Percentiles rank a stretch among this genome's conserved stretches.
These are phyloP conservation scores for Opeltia flavorubescens DNA, from an alignment of 495 filamentous ascomycete species.

Conservation along the genomic window DNA sequence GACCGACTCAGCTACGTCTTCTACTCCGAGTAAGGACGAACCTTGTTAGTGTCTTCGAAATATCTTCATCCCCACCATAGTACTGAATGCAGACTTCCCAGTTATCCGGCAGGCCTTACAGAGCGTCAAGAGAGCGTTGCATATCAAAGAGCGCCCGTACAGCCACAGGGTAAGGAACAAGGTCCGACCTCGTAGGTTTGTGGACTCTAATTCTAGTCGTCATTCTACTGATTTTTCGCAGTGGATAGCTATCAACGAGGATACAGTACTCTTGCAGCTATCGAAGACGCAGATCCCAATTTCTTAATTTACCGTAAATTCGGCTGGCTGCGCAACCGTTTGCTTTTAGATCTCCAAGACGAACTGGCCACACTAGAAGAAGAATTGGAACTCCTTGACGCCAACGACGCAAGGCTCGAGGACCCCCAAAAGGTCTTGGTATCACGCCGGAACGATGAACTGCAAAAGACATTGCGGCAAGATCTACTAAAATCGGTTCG, in stretches of 20 bases:
- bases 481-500: conserved; percentile 44
- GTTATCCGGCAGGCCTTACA: too few species aligned
- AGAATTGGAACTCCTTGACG: conserved; percentile 14
- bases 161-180: too few species aligned
- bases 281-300: conserved; percentile 21
- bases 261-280: conserved; percentile 23
- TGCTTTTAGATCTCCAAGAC: conserved; percentile 23
- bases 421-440: conserved; percentile 1
- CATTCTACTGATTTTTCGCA: conserved; percentile 4
- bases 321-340: conserved; percentile 22
- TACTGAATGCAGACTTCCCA: too few species aligned
- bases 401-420: conserved; percentile 3
- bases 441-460: conserved; percentile 5
- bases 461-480: conserved; percentile 25
- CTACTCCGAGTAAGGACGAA: too few species aligned
- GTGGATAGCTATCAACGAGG: conserved; percentile 23
- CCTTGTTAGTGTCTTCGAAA: too few species aligned
- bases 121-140: too few species aligned
- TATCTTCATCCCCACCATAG: too few species aligned
- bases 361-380: conserved; percentile 21
- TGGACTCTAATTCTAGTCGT: too few species aligned
- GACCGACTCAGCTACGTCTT: too few species aligned
- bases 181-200: too few species aligned
- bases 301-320: conserved; percentile 26
- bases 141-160: too few species aligned